Base-by-base conservation (phyloP, 1,139 yeast genomes). In the Yamadazyma siamensis region DNA sequence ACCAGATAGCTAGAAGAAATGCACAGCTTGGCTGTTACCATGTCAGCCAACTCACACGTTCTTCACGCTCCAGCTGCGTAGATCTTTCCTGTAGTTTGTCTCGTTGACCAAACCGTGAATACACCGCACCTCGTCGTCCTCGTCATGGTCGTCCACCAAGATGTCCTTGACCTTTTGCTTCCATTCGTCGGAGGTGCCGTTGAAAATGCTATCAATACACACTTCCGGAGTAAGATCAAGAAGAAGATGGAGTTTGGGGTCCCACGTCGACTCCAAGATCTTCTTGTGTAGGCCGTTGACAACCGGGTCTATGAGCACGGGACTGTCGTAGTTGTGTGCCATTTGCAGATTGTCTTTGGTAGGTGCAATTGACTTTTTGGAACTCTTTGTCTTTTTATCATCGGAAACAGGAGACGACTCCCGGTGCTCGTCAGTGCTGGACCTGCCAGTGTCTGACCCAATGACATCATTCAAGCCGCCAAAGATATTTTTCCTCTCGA, bases 211-310 rank as follows among this genome's bases (percentile, higher is more conserved):
- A 25, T 79, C 77, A 8, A 88, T 69, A 41, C 91, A 77, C 34
- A 77, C 82, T 29, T 74, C 73, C 0, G 96, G 94, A 8, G 82
- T 67, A 38, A 71, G 75, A 40, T 83, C 91, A 30, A 85, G 77
- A 11, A 68, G 45, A 2, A 52, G 46, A 31, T 59, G 59, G 19
- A 87, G 80, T 35, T 81, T 75, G 2, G 80, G 77, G 46, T 83
- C 88, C 95, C 95, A 87, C 0, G 85, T 73, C 23, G 83, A 68
- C 35, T 81, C 80, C 46, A 81, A 72, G 1, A 87, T 75, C 43
- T 74, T 75, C 37, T 77, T 73, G 44, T 81, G 74, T 11, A 83
- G 55, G 29, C 62, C 64, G 32, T 66, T 64, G 7, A 80, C 65
- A 2, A 75, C 58, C 0, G 81, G 81, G 42, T 76, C 78, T 40